A percentile compares a stretch with the other conserved stretches of the same genome.
Evolutionary conservation across 1,284 basidiomycete species (phyloP).

Genomic region (Sporisorium iseilematis-ciliati): DNA sequence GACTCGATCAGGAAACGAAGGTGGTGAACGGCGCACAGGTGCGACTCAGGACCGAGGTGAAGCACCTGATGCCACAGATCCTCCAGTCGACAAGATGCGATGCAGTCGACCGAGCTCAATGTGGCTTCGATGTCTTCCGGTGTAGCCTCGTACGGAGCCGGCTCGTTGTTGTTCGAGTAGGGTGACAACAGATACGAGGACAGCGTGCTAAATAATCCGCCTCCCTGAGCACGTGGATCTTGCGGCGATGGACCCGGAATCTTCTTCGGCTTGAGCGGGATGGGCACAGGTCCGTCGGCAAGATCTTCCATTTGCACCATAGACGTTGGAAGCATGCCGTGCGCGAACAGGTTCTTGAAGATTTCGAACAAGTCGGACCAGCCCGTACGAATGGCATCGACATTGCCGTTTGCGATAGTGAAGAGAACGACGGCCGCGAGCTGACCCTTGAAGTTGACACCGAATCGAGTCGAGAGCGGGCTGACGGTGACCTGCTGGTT

Average conservation of each 20-base stretch:
- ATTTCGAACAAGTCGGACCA: slow-evolving; percentile 95
- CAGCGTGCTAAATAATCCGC: slow-evolving; percentile 89
- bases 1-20: slow-evolving; percentile 91
- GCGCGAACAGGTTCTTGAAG: slow-evolving; percentile 94
- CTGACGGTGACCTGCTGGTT: slow-evolving; percentile 89
- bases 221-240: slow-evolving; percentile 80
- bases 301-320: slow-evolving; percentile 99
- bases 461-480: slow-evolving; percentile 90
- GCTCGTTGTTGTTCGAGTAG: slow-evolving; percentile 79
- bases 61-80: slow-evolving; percentile 93
- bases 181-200: slow-evolving; percentile 98
- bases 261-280: slow-evolving; percentile 61
- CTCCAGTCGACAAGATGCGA: slow-evolving; percentile 91
- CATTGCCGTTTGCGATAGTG: slow-evolving; percentile 96
- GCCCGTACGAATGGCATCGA: slow-evolving; percentile 91
- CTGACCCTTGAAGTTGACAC: slow-evolving; percentile 94
- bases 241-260: slow-evolving; percentile 88
- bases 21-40: slow-evolving; percentile 84
- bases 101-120: slow-evolving; percentile 92
- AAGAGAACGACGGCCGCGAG: slow-evolving; percentile 96
- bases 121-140: slow-evolving; percentile 93
- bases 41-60: slow-evolving; percentile 75
- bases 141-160: slow-evolving; percentile 77
- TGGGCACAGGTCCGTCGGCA: slow-evolving; percentile 49
- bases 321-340: slow-evolving; percentile 82